Percentiles rank a stretch among this genome's conserved stretches.
Evolutionary conservation across 768 basidiomycete species (phyloP).

Genomic region (Russula griseocarnosa): DNA sequence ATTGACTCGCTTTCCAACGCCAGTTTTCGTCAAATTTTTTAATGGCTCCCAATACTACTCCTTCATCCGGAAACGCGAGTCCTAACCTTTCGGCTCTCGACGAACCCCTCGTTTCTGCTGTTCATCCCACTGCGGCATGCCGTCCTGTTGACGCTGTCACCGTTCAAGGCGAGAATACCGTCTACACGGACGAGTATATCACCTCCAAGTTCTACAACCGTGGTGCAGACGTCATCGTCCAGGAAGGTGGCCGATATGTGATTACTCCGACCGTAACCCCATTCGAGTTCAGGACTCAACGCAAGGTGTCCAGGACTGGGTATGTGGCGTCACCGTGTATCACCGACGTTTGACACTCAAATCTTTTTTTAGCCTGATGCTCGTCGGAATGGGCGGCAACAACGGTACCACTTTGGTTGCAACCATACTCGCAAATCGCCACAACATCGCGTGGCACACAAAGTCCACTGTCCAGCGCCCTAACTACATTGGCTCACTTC

Average conservation of each 20-base stretch:
- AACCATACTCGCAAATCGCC: slow-evolving; percentile 92
- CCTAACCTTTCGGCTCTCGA: slow-evolving; percentile 69
- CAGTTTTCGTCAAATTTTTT: slow-evolving; percentile 28
- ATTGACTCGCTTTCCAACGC: slow-evolving; percentile 33
- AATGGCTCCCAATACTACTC: slow-evolving; percentile 51
- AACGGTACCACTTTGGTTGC: slow-evolving; percentile 93
- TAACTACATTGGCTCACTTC: slow-evolving; percentile 96
- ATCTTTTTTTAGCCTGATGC: slow-evolving; percentile 66
- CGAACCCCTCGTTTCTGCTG: slow-evolving; percentile 60
- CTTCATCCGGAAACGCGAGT: slow-evolving; percentile 48
- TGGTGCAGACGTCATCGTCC: slow-evolving; percentile 62
- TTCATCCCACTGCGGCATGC: slow-evolving; percentile 85
- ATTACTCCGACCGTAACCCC: slow-evolving; percentile 75
- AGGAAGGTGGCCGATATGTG: slow-evolving; percentile 65
- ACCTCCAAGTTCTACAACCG: slow-evolving; percentile 79
- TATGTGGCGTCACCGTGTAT: slow-evolving; percentile 34
- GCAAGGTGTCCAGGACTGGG: slow-evolving; percentile 89
- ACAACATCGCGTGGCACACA: slow-evolving; percentile 93
- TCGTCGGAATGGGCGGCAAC: slow-evolving; percentile 96
- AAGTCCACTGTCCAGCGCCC: slow-evolving; percentile 89
- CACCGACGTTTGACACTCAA: slow-evolving; percentile 8
- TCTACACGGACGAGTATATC: slow-evolving; percentile 79
- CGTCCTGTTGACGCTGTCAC: slow-evolving; percentile 65
- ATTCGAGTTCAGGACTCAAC: slow-evolving; percentile 88
- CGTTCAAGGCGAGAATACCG: slow-evolving; percentile 77